Evolutionary conservation across 495 filamentous ascomycete genomes (phyloP).

Genomic region (Hyphodiscus hymeniophilus): DNA sequence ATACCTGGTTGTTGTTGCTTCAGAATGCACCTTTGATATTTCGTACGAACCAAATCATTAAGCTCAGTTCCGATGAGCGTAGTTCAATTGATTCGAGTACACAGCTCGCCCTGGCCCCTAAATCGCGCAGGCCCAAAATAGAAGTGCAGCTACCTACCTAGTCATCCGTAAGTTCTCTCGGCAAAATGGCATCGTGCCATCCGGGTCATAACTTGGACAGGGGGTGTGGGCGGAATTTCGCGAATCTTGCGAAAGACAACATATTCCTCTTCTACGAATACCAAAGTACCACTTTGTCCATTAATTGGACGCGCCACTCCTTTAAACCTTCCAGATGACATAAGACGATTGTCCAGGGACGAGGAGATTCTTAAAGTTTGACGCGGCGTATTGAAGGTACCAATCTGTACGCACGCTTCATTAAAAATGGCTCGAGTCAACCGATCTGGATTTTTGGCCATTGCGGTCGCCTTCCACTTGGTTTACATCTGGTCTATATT

Average conservation of each 20-base stretch:
- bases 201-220: slow-evolving; percentile 1
- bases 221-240: neutral
- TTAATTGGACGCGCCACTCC: slow-evolving; percentile 21
- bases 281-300: slow-evolving; percentile 14
- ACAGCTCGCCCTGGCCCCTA: too few species aligned
- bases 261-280: slow-evolving; percentile 10
- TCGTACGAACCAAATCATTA: neutral
- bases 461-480: slow-evolving; percentile 89
- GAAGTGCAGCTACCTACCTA: too few species aligned
- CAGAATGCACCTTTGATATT: neutral
- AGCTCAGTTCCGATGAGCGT: too few species aligned
- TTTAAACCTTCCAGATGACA: slow-evolving; percentile 14
- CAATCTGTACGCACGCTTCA: neutral
- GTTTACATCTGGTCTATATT: slow-evolving; percentile 97
- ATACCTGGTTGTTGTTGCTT: slow-evolving; percentile 1
- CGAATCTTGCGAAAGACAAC: neutral
- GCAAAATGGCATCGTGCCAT: slow-evolving; percentile 5
- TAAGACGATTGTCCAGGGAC: neutral
- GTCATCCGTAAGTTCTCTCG: neutral
- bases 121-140: too few species aligned
- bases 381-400: neutral
- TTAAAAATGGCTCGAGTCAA: slow-evolving; percentile 64
- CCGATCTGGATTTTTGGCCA: slow-evolving; percentile 80
- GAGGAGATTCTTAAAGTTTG: neutral
- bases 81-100: too few species aligned